These are phyloP conservation scores for Trebouxia gelatinosa DNA, from an alignment of 163 green algal species.

Conservation along the genomic window DNA sequence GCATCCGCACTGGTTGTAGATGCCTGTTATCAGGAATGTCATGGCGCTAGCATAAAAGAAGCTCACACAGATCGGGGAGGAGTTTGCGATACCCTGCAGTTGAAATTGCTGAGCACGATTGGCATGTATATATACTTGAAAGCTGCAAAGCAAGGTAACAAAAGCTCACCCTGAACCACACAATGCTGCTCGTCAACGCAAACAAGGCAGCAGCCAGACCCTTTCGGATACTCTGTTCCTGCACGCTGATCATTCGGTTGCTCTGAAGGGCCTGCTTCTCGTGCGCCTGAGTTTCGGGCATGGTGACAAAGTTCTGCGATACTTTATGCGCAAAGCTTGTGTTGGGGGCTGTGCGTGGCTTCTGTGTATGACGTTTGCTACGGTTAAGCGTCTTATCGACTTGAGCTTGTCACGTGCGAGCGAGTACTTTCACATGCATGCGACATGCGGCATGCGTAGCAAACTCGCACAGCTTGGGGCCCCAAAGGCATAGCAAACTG, in stretches of 20 bases:
- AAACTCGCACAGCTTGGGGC: too few species aligned
- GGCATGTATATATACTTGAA: background rate
- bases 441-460: too few species aligned
- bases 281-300: background rate
- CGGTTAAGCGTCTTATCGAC: background rate
- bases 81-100: background rate
- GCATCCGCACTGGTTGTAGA: constrained; percentile 4
- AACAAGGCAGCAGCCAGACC: background rate
- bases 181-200: background rate
- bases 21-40: background rate
- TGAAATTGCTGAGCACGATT: too few species aligned
- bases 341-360: background rate
- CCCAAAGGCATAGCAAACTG: too few species aligned
- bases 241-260: constrained; percentile 4
- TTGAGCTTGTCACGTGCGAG: background rate
- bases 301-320: background rate
- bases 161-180: background rate
- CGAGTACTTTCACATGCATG: too few species aligned
- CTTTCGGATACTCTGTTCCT: background rate
- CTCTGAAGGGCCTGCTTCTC: background rate
- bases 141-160: background rate
- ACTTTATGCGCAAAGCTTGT: background rate
- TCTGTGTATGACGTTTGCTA: background rate
- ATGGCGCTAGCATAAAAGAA: background rate
- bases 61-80: background rate